Percentiles rank a stretch among this genome's conserved stretches.
phyloP scores from a whole-genome alignment of 495 filamentous ascomycete species.

The Aspergillus sparsus region DNA sequence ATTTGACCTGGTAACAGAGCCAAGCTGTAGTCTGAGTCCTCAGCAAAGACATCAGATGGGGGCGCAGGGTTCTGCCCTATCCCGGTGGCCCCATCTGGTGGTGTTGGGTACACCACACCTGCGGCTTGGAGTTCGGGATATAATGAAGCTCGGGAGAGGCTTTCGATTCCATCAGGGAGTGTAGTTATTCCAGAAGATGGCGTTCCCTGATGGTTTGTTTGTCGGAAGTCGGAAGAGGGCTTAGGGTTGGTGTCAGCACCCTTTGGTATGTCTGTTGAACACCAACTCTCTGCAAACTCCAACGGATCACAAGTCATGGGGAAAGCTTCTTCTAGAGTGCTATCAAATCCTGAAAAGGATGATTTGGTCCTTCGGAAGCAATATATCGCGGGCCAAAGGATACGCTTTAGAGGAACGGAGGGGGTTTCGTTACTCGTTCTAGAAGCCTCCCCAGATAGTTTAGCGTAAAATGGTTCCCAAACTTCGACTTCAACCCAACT shows the following conservation, averaged over 20 bases:
- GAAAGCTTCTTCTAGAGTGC: slow-evolving; percentile 7
- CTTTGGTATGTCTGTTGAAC: slow-evolving; percentile 36
- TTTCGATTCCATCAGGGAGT: slow-evolving; percentile 39
- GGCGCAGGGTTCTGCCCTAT: slow-evolving; percentile 28
- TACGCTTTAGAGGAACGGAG: slow-evolving; percentile 47
- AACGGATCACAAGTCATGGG: slow-evolving; percentile 56
- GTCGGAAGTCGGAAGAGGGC: slow-evolving; percentile 38
- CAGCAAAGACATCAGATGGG: slow-evolving; percentile 37
- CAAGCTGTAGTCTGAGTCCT: slow-evolving; percentile 28
- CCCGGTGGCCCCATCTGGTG: slow-evolving; percentile 70
- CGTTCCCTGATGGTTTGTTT: slow-evolving; percentile 31
- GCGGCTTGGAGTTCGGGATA: slow-evolving; percentile 52
- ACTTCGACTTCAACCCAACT: slow-evolving; percentile 50
- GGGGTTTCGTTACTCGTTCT: slow-evolving; percentile 38
- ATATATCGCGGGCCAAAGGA: slow-evolving; percentile 51
- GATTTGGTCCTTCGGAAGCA: slow-evolving; percentile 44
- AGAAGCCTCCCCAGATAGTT: slow-evolving; percentile 41
- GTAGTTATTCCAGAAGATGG: slow-evolving; percentile 28
- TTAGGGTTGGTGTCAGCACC: slow-evolving; percentile 24
- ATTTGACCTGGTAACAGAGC: slow-evolving; percentile 12
- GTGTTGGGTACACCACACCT: slow-evolving; percentile 81
- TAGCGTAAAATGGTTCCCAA: slow-evolving; percentile 49
- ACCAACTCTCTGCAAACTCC: slow-evolving; percentile 70
- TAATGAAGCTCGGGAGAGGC: slow-evolving; percentile 52
- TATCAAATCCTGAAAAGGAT: slow-evolving; percentile 20